A percentile compares a stretch with the other conserved stretches of the same genome.
Evolutionary conservation across 208 protist species (phyloP).

Genomic region (Acanthamoeba lenticulata): DNA sequence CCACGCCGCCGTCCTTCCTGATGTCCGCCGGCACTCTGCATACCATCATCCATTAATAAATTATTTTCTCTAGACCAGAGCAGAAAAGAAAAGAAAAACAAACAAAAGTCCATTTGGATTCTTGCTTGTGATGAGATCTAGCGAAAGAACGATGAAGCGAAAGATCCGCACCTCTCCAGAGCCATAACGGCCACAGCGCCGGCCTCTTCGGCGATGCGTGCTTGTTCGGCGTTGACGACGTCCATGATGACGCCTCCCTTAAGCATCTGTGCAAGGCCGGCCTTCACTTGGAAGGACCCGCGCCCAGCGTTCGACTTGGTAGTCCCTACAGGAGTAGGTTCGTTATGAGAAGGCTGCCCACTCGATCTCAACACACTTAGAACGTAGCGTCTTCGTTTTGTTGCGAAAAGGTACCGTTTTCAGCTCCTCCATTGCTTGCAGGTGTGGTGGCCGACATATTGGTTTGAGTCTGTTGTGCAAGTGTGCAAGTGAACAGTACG

Average conservation of each 20-base stretch:
- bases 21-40: slow-evolving; percentile 90
- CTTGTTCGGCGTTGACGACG: slow-evolving; percentile 91
- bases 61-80: not conserved
- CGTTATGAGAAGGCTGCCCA: too few relatives aligned
- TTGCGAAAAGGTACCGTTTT: not conserved
- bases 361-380: not conserved
- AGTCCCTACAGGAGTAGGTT: too few relatives aligned
- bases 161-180: slow-evolving; percentile 85
- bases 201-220: slow-evolving; percentile 90
- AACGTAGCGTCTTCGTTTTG: not conserved
- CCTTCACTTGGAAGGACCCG: slow-evolving; percentile 83
- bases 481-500: too few relatives aligned
- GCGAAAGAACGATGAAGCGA: too few relatives aligned
- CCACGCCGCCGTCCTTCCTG: slow-evolving; percentile 85
- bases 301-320: not conserved
- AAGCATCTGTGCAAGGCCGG: slow-evolving; percentile 91
- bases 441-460: not conserved
- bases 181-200: slow-evolving; percentile 90
- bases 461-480: too few relatives aligned
- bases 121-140: too few relatives aligned
- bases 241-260: slow-evolving; percentile 94
- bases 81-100: not conserved
- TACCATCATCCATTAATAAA: not conserved
- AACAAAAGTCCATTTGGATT: not conserved
- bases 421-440: not conserved